Conservation (phyloP, 75 land plant species). For the Pseudotsuga menziesii region DNA sequence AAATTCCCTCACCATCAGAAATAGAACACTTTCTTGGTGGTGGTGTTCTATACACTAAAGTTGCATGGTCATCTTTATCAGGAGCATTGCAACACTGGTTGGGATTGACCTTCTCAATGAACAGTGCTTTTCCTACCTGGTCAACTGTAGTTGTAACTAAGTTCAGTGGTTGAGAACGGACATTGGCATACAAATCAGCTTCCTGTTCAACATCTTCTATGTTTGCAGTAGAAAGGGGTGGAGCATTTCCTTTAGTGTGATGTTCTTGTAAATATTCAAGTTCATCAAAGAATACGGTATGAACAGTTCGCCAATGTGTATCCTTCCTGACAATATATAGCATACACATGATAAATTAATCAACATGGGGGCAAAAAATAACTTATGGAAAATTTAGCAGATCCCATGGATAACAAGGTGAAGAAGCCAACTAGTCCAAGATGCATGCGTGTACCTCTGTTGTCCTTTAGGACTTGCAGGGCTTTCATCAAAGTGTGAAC, state of each 20-base stretch:
- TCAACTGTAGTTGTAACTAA: not conserved
- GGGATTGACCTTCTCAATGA: not conserved
- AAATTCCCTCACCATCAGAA: not conserved
- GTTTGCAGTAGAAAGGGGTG: not conserved
- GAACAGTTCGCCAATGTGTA: slow-evolving; percentile 63
- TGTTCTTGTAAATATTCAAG: slow-evolving; percentile 20
- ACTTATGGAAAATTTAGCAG: not conserved
- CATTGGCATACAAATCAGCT: not conserved
- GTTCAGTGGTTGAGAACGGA: not conserved
- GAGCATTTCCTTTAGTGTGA: slow-evolving; percentile 2
- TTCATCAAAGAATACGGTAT: slow-evolving; percentile 60
- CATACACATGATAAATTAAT: slow-evolving; percentile 6
- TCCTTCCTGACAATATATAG: slow-evolving; percentile 17
- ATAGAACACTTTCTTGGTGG: not conserved
- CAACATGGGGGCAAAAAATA: not conserved
- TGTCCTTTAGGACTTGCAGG: slow-evolving; percentile 12
- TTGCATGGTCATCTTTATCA: not conserved
- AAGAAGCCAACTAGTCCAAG: not conserved
- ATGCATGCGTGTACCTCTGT: slow-evolving; percentile 12
- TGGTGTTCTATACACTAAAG: not conserved
- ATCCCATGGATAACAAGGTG: not conserved
- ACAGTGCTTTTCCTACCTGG: too few relatives aligned
- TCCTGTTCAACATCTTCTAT: slow-evolving; percentile 1
- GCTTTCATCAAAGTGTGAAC: slow-evolving; percentile 25
- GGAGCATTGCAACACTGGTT: not conserved